Conservation (phyloP, 1,284 basidiomycete genomes). For the Apiotrichum domesticum region DNA sequence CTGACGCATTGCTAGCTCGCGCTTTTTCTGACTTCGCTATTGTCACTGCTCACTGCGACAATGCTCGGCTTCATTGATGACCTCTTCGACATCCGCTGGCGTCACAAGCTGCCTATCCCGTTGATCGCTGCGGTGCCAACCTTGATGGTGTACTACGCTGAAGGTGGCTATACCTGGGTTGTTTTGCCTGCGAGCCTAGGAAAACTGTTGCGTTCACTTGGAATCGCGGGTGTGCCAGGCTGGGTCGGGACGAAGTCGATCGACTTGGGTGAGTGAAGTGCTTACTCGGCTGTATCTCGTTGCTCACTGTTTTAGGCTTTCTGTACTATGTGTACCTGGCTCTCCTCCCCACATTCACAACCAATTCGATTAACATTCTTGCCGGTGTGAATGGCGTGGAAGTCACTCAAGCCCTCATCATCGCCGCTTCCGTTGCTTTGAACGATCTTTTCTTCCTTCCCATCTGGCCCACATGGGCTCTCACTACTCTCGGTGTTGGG, state of each 20-base stretch:
- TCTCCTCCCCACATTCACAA: conserved; percentile 90
- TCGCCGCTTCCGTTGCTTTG: conserved; percentile 78
- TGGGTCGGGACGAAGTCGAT: conserved; percentile 57
- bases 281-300: neutral
- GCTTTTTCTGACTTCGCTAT: conserved; percentile 83
- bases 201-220: conserved; percentile 50
- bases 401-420: conserved; percentile 85
- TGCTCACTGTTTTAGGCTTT: neutral
- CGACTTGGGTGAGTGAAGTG: conserved; percentile 65
- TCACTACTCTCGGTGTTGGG: conserved; percentile 65
- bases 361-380: conserved; percentile 98
- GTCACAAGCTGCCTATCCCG: conserved; percentile 95
- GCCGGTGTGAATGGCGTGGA: conserved; percentile 98
- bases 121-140: conserved; percentile 92
- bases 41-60: conserved; percentile 85
- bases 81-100: conserved; percentile 97
- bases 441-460: conserved; percentile 92
- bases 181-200: conserved; percentile 81
- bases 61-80: conserved; percentile 95
- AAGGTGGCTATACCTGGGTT: conserved; percentile 86
- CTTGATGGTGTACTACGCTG: conserved; percentile 92
- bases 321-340: conserved; percentile 97
- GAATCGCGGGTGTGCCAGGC: conserved; percentile 17
- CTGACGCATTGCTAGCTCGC: conserved; percentile 57
- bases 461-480: conserved; percentile 55